phyloP scores from a whole-genome alignment of 805 yeast species.

The Yamadazyma philogaea region DNA sequence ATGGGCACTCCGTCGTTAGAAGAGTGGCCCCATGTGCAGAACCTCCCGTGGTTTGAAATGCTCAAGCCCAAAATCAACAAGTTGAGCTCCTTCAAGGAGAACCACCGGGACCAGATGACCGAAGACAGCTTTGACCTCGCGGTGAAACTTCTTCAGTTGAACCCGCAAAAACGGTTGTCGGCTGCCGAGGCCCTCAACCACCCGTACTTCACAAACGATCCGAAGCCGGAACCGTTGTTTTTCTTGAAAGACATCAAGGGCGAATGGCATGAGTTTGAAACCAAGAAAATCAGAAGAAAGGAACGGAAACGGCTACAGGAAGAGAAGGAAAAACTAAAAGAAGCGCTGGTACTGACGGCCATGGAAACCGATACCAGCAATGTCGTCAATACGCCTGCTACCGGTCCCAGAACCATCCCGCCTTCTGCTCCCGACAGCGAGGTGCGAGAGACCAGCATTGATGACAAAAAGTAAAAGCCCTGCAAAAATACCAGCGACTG shows the following conservation, averaged over 20 bases:
- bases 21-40: conserved; percentile 75
- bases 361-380: neutral
- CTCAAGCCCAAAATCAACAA: conserved; percentile 53
- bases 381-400: conserved; percentile 2
- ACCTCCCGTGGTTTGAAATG: conserved; percentile 91
- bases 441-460: conserved; percentile 1
- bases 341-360: neutral
- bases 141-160: conserved; percentile 53
- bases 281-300: conserved; percentile 68
- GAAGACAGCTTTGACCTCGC: conserved; percentile 65
- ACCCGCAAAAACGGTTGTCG: conserved; percentile 65
- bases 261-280: conserved; percentile 98
- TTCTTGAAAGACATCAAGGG: conserved; percentile 59
- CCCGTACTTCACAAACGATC: conserved; percentile 68
- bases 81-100: conserved; percentile 25
- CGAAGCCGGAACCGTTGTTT: conserved; percentile 56
- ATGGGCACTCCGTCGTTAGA: conserved; percentile 82
- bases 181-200: conserved; percentile 68
- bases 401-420: conserved; percentile 7
- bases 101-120: conserved; percentile 43
- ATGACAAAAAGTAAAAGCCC: too few relatives aligned
- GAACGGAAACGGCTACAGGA: conserved; percentile 41
- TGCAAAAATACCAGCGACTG: too few relatives aligned
- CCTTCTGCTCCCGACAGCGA: conserved; percentile 14
- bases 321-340: conserved; percentile 17